Percentiles rank a stretch among this genome's conserved stretches.
Conservation (phyloP, 1,139 yeast species). For the Pichia sp. region DNA sequence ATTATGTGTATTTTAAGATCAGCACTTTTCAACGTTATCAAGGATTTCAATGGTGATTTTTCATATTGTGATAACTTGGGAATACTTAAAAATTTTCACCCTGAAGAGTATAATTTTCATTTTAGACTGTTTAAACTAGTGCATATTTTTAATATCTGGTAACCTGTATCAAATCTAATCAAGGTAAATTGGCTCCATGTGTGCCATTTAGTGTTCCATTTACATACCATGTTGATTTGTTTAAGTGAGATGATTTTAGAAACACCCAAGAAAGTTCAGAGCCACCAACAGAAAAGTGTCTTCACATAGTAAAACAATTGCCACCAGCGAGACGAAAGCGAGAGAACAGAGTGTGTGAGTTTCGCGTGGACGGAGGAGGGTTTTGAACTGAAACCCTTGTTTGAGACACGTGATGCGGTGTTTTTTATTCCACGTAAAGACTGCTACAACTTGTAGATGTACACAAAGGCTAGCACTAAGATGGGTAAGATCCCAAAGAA, state of each 20-base stretch:
- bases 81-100: neutral
- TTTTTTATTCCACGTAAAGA: neutral
- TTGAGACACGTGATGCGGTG: constrained; percentile 9
- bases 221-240: constrained; percentile 15
- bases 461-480: constrained; percentile 3
- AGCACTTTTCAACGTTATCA: neutral
- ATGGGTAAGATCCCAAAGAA: constrained; percentile 1
- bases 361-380: neutral
- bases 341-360: neutral
- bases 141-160: neutral
- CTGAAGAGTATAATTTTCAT: neutral
- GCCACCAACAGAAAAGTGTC: neutral
- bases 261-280: neutral
- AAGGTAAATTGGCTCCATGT: neutral
- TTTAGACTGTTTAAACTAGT: neutral
- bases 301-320: neutral
- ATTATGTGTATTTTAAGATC: too few relatives aligned
- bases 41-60: too few relatives aligned
- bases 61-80: too few relatives aligned
- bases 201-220: neutral
- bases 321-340: neutral
- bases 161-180: neutral
- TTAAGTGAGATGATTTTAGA: constrained; percentile 4
- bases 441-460: neutral
- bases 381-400: constrained; percentile 3